Percentiles rank a stretch among this genome's conserved stretches.
Evolutionary conservation across 192 early-diverging fungal species (phyloP).

Genomic region (Mortierella alpina): DNA sequence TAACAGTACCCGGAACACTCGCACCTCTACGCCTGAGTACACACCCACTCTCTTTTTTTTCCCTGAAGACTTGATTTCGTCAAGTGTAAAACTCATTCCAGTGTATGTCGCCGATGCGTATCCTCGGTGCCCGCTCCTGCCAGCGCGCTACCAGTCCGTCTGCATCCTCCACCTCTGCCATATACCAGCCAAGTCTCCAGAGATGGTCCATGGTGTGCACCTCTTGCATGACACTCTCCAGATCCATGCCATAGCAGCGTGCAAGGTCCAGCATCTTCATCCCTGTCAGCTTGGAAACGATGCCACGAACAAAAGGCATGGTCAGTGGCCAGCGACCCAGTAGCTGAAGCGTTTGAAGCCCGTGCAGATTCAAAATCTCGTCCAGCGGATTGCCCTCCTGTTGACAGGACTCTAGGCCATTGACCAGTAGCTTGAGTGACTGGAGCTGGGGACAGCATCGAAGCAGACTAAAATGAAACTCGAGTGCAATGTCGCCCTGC

Average conservation of each 20-base stretch:
- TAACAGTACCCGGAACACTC: too few species aligned
- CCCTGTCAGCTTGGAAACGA: constrained; percentile 5
- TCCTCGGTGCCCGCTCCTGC: constrained; percentile 8
- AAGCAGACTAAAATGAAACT: constrained; percentile 25
- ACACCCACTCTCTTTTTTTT: neutral
- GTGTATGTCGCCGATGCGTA: constrained; percentile 23
- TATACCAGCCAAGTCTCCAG: constrained; percentile 41
- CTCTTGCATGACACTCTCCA: constrained; percentile 21
- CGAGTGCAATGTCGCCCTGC: constrained; percentile 44
- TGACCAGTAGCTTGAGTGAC: constrained; percentile 28
- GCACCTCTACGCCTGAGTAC: neutral
- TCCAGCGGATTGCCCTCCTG: constrained; percentile 22
- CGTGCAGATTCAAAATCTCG: constrained; percentile 16
- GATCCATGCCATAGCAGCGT: constrained; percentile 27
- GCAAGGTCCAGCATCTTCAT: constrained; percentile 47
- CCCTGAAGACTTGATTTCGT: neutral
- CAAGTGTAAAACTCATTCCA: constrained; percentile 17
- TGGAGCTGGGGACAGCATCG: constrained; percentile 23
- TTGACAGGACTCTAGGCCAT: constrained; percentile 30
- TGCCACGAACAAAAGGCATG: constrained; percentile 9
- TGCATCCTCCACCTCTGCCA: constrained; percentile 5
- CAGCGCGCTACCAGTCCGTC: constrained; percentile 8
- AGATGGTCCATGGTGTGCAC: constrained; percentile 23
- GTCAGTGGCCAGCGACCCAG: constrained; percentile 30
- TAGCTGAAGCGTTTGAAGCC: constrained; percentile 34